Conservation (phyloP, 2,329 filamentous ascomycete species). For the Teratosphaeria viscida region DNA sequence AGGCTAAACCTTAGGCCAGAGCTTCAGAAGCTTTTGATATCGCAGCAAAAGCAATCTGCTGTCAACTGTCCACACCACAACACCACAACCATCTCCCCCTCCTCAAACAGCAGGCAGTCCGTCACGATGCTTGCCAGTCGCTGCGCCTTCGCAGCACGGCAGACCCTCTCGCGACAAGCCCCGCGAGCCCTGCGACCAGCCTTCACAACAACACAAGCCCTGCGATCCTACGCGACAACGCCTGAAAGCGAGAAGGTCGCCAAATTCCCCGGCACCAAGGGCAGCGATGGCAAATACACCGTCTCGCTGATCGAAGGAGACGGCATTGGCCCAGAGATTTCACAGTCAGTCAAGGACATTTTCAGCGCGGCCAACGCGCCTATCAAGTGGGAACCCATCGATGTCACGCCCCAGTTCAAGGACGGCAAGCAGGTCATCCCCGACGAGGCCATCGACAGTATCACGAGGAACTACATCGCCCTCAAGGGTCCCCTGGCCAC, state of each 20-base stretch:
- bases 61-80: background rate
- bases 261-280: constrained; percentile 87
- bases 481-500: constrained; percentile 98
- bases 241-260: constrained; percentile 61
- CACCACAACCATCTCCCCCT: background rate
- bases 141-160: constrained; percentile 65
- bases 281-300: constrained; percentile 82
- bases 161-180: constrained; percentile 39
- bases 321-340: constrained; percentile 86
- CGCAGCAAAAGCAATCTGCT: background rate
- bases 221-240: constrained; percentile 1
- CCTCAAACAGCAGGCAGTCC: background rate
- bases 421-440: constrained; percentile 95
- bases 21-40: background rate
- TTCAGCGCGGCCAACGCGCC: constrained; percentile 93
- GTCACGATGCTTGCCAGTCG: constrained; percentile 72
- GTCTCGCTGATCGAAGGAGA: constrained; percentile 98
- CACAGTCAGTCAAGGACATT: constrained; percentile 97
- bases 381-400: constrained; percentile 93
- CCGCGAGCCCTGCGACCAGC: constrained; percentile 22
- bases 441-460: constrained; percentile 82
- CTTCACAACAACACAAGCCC: constrained; percentile 3
- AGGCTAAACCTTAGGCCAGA: background rate
- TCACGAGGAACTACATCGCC: constrained; percentile 91
- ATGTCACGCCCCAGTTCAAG: constrained; percentile 87